Percentiles rank a stretch among this genome's conserved stretches.
Conservation (phyloP, 164 flowering plant genomes). For the Vitis vinifera region ASM3070453v1 NC_081817.1:465501-466000, state of each 20-base stretch:
- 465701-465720: constrained; percentile 9
- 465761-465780: neutral
- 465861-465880: neutral
- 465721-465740: constrained; percentile 7
- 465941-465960: constrained; percentile 17
- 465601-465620: too few relatives aligned
- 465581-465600: too few relatives aligned
- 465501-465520: too few relatives aligned
- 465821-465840: neutral
- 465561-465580: too few relatives aligned
- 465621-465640: too few relatives aligned
- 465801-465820: neutral
- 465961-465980: constrained; percentile 13
- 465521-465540: too few relatives aligned
- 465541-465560: too few relatives aligned
- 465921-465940: neutral
- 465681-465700: constrained; percentile 1
- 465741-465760: too few relatives aligned
- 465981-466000: neutral
- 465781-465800: neutral
- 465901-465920: constrained; percentile 5
- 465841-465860: neutral
- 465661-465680: constrained; percentile 20
- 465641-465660: neutral
- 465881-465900: constrained; percentile 10